A percentile compares a stretch with the other conserved stretches of the same genome.
Conservation (phyloP, 352 stramenopile species). For the Pythium guiyangense region DNA sequence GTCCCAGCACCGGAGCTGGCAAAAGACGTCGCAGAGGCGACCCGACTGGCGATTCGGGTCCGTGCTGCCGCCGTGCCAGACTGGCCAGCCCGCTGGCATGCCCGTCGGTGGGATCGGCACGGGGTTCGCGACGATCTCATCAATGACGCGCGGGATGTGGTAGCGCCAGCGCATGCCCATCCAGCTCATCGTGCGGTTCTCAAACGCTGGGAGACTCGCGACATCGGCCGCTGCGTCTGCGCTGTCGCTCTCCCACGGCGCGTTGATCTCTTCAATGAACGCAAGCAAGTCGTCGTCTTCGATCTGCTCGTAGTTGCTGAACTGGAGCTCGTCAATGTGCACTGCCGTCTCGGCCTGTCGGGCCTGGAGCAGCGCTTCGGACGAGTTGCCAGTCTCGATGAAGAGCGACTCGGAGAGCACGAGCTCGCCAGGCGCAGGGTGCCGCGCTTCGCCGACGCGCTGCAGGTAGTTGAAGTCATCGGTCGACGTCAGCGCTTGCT, state of each 20-base stretch:
- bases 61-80: slow-evolving; percentile 35
- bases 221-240: slow-evolving; percentile 12
- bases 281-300: slow-evolving; percentile 21
- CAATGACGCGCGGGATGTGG: slow-evolving; percentile 54
- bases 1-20: slow-evolving; percentile 72
- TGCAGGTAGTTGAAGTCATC: slow-evolving; percentile 62
- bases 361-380: slow-evolving; percentile 1
- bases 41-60: slow-evolving; percentile 11
- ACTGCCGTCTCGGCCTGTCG: slow-evolving; percentile 5
- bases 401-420: slow-evolving; percentile 58
- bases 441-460: slow-evolving; percentile 44
- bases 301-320: slow-evolving; percentile 20
- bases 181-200: slow-evolving; percentile 60
- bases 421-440: slow-evolving; percentile 56
- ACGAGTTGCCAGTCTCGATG: slow-evolving; percentile 49
- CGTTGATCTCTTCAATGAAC: slow-evolving; percentile 57
- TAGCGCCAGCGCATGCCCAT: slow-evolving; percentile 83
- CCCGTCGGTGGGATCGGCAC: slow-evolving; percentile 60
- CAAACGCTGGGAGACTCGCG: slow-evolving; percentile 19
- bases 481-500: slow-evolving; percentile 10
- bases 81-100: slow-evolving; percentile 56
- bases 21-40: slow-evolving; percentile 43
- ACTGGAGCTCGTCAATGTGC: slow-evolving; percentile 19
- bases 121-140: slow-evolving; percentile 41
- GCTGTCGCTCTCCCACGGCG: slow-evolving; percentile 38